These are phyloP conservation scores for Yueomyces sinensis DNA, from an alignment of 805 yeast genomes.

Conservation along the genomic window DNA sequence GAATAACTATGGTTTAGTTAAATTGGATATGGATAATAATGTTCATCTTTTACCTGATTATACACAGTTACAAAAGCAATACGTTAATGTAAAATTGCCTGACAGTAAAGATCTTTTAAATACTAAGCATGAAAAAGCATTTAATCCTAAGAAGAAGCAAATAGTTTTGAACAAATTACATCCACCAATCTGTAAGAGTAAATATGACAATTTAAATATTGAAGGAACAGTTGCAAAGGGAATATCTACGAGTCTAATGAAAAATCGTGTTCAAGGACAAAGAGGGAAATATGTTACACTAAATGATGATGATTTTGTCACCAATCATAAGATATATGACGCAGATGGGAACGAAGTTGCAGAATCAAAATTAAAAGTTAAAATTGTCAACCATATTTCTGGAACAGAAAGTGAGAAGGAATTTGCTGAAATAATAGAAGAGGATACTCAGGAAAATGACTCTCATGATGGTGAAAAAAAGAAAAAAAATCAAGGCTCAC, in stretches of 20 bases:
- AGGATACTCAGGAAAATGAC: not conserved
- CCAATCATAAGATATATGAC: constrained; percentile 31
- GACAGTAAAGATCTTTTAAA: constrained; percentile 2
- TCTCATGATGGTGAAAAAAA: not conserved
- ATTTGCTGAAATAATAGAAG: not conserved
- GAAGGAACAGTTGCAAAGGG: constrained; percentile 28
- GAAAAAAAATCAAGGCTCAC: not conserved
- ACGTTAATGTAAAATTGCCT: constrained; percentile 24
- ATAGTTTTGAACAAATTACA: not conserved
- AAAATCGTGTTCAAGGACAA: constrained; percentile 33
- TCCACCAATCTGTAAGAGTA: constrained; percentile 21
- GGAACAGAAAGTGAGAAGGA: not conserved
- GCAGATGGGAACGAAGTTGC: constrained; percentile 27
- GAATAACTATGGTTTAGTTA: constrained; percentile 68
- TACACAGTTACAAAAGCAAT: constrained; percentile 34
- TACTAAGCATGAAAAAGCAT: not conserved
- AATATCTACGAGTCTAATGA: constrained; percentile 32
- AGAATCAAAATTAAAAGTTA: constrained; percentile 9
- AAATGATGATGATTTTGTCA: constrained; percentile 28
- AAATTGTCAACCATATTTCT: constrained; percentile 4
- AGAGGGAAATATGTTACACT: constrained; percentile 40
- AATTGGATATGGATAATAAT: constrained; percentile 30
- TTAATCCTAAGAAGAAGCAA: not conserved
- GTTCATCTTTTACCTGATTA: constrained; percentile 35
- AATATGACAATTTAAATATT: constrained; percentile 32